A percentile compares a stretch with the other conserved stretches of the same genome.
Evolutionary conservation across 1,284 basidiomycete species (phyloP).

Genomic region (Naganishia sp.): DNA sequence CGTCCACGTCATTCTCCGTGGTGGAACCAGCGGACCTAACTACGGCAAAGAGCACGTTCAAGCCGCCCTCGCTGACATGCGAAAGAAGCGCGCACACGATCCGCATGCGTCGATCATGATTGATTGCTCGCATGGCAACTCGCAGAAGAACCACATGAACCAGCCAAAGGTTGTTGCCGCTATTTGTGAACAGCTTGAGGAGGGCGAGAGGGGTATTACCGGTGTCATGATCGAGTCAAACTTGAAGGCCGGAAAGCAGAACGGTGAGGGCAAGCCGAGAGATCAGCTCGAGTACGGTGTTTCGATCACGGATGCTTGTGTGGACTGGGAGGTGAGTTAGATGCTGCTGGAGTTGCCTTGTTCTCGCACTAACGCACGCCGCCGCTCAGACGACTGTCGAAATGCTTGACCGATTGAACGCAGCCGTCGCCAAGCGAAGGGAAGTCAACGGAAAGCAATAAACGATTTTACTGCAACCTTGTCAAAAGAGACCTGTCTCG

Average conservation of each 20-base stretch:
- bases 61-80: constrained; percentile 58
- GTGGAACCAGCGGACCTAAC: constrained; percentile 85
- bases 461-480: neutral
- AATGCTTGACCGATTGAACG: constrained; percentile 75
- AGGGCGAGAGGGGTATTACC: constrained; percentile 77
- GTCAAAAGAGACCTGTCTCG: neutral
- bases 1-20: constrained; percentile 90
- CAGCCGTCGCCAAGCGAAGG: constrained; percentile 46
- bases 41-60: constrained; percentile 52
- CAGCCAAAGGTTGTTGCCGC: constrained; percentile 60
- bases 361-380: neutral
- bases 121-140: constrained; percentile 83
- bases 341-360: neutral
- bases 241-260: constrained; percentile 83
- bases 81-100: constrained; percentile 61
- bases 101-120: constrained; percentile 56
- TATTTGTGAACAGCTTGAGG: constrained; percentile 74
- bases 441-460: constrained; percentile 26
- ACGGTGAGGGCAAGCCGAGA: constrained; percentile 58
- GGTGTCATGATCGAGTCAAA: constrained; percentile 98
- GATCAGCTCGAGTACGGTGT: constrained; percentile 72
- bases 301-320: constrained; percentile 89
- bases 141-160: constrained; percentile 62
- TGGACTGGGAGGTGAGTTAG: constrained; percentile 78
- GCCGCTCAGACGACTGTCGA: constrained; percentile 51